Conservation (phyloP, 345 rosid species). For the Geranium brycei region DNA sequence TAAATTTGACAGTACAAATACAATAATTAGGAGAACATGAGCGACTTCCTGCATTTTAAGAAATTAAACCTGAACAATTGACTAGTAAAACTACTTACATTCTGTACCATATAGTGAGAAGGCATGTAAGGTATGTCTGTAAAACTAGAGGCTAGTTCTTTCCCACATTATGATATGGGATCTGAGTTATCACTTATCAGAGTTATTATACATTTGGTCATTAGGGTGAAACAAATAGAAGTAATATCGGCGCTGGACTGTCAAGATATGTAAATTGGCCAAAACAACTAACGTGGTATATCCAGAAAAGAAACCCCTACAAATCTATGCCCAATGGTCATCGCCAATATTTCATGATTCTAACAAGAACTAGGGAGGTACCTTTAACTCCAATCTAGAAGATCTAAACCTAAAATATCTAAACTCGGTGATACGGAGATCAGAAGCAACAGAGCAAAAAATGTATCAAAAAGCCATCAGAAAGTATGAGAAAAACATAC, state of each 20-base stretch:
- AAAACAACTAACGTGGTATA: background rate
- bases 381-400: no score
- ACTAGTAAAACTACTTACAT: no score
- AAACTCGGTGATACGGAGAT: background rate
- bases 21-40: no score
- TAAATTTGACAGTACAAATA: background rate
- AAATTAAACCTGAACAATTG: no score
- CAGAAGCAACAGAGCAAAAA: background rate
- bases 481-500: constrained; percentile 28
- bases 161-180: no score
- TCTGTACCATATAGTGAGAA: no score
- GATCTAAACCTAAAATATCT: no score
- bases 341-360: background rate
- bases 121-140: no score
- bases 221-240: background rate
- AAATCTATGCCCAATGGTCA: background rate
- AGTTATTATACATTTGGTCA: background rate
- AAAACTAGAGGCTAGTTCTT: background rate
- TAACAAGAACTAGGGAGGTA: no score
- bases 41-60: no score
- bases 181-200: background rate
- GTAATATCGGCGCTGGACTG: background rate
- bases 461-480: background rate
- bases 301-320: background rate
- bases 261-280: background rate